Evolutionary conservation across 495 filamentous ascomycete genomes (phyloP).

Genomic region (Lasiosphaeria ovina): DNA sequence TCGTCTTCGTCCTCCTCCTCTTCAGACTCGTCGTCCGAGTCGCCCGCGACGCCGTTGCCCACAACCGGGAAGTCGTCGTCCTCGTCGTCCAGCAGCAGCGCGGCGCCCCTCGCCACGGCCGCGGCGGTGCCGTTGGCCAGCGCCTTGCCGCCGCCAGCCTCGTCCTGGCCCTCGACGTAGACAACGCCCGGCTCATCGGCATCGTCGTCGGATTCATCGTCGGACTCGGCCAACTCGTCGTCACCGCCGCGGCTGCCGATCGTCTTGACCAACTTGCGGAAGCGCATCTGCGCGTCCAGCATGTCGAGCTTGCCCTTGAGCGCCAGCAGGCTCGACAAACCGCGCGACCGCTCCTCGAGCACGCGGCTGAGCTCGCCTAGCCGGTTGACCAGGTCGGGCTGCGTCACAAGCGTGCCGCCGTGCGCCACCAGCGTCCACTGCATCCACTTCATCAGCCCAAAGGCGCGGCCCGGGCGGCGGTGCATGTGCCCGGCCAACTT

Average conservation of each 20-base stretch:
- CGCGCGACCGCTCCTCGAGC: constrained; percentile 78
- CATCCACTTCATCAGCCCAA: constrained; percentile 91
- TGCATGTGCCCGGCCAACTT: constrained; percentile 86
- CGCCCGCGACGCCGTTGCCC: constrained; percentile 21
- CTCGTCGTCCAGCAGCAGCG: constrained; percentile 17
- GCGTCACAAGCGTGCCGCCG: constrained; percentile 83
- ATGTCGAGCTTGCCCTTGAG: constrained; percentile 93
- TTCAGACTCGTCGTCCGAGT: constrained; percentile 33
- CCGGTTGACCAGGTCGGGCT: constrained; percentile 72
- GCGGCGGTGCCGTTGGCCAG: constrained; percentile 40
- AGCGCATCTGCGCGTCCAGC: constrained; percentile 79
- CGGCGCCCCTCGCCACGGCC: constrained; percentile 27
- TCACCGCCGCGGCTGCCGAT: constrained; percentile 38
- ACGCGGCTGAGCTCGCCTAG: constrained; percentile 76
- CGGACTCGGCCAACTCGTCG: constrained; percentile 66
- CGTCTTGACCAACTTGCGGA: constrained; percentile 62
- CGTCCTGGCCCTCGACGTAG: constrained; percentile 80
- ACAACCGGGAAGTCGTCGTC: constrained; percentile 26
- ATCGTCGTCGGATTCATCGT: constrained; percentile 65
- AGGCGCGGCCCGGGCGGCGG: constrained; percentile 81
- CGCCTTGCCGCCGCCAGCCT: constrained; percentile 35
- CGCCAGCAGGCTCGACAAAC: constrained; percentile 76
- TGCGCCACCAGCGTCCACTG: constrained; percentile 95
- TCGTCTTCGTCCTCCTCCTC: constrained; percentile 32
- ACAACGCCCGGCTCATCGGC: constrained; percentile 60